These are phyloP conservation scores for Chaetomium cochliodes DNA, from an alignment of 495 filamentous ascomycete genomes.

Conservation along the genomic window DNA sequence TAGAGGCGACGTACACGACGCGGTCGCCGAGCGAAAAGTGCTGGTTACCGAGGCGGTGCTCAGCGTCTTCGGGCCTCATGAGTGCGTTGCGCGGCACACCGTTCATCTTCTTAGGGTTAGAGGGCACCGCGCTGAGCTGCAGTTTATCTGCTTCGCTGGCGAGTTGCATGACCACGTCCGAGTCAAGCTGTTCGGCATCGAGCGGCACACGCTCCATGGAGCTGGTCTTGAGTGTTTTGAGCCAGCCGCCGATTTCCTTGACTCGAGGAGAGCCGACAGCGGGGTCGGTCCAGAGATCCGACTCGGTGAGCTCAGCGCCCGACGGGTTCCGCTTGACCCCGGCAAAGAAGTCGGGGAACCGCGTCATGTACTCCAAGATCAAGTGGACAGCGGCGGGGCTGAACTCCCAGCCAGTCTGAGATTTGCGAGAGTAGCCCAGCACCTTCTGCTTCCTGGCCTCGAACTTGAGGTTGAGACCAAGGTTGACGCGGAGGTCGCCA, in stretches of 20 bases:
- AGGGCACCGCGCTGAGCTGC: conserved; percentile 45
- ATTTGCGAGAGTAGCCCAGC: conserved; percentile 87
- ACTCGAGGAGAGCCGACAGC: conserved; percentile 62
- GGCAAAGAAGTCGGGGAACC: conserved; percentile 92
- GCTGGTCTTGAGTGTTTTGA: conserved; percentile 85
- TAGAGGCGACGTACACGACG: conserved; percentile 87
- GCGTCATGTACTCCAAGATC: conserved; percentile 83
- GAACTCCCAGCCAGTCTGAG: conserved; percentile 88
- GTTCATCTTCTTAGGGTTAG: conserved; percentile 56
- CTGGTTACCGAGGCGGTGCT: conserved; percentile 84
- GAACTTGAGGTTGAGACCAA: conserved; percentile 96
- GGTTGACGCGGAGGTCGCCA: conserved; percentile 72
- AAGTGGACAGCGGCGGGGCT: conserved; percentile 79
- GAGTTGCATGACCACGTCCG: conserved; percentile 77
- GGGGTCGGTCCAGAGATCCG: conserved; percentile 80
- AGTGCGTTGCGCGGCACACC: conserved; percentile 82
- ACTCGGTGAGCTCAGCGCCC: conserved; percentile 55
- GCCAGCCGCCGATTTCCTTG: conserved; percentile 87
- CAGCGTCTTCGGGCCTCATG: conserved; percentile 86
- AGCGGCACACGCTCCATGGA: conserved; percentile 90
- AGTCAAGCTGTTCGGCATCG: conserved; percentile 94
- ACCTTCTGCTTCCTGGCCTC: conserved; percentile 95
- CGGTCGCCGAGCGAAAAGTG: conserved; percentile 83
- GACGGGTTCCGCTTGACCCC: conserved; percentile 68
- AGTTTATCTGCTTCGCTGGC: conserved; percentile 70